A percentile compares a stretch with the other conserved stretches of the same genome.
Conservation (phyloP, 495 filamentous ascomycete species). For the Penicillium subrubescens region DNA sequence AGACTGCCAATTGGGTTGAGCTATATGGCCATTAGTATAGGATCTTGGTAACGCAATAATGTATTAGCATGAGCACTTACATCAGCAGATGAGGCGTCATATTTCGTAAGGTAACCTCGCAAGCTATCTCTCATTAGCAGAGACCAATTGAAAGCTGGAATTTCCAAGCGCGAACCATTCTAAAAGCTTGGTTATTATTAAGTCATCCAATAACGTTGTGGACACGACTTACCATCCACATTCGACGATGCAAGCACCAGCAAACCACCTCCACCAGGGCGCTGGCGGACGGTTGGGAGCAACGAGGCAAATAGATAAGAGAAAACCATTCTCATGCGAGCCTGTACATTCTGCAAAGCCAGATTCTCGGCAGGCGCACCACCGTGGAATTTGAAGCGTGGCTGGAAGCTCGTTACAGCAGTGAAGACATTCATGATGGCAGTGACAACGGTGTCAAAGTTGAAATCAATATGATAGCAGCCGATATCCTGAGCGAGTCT, state of each 20-base stretch:
- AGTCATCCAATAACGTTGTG: not conserved
- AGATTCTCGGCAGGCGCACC: constrained; percentile 63
- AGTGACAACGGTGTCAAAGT: constrained; percentile 70
- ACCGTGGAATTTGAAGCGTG: constrained; percentile 70
- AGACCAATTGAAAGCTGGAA: not conserved
- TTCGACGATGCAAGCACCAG: constrained; percentile 67
- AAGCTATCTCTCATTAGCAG: constrained; percentile 32
- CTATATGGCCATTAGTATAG: constrained; percentile 1
- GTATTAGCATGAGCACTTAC: constrained; percentile 25
- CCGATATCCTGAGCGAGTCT: constrained; percentile 71
- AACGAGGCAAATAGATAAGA: constrained; percentile 75
- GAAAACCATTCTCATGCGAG: constrained; percentile 76
- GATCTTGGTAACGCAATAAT: not conserved
- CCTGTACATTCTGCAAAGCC: constrained; percentile 82
- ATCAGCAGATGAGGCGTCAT: constrained; percentile 63
- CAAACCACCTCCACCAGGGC: constrained; percentile 56
- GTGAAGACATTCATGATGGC: constrained; percentile 58
- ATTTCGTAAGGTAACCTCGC: constrained; percentile 75
- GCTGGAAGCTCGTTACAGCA: constrained; percentile 55
- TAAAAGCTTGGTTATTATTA: constrained; percentile 19
- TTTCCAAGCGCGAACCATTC: constrained; percentile 33
- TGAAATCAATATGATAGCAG: constrained; percentile 70
- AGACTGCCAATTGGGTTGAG: constrained; percentile 74
- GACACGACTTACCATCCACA: constrained; percentile 43
- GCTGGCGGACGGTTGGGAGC: constrained; percentile 57